Evolutionary conservation across 2,329 filamentous ascomycete species (phyloP).

Genomic region (Eutypella sp.): DNA sequence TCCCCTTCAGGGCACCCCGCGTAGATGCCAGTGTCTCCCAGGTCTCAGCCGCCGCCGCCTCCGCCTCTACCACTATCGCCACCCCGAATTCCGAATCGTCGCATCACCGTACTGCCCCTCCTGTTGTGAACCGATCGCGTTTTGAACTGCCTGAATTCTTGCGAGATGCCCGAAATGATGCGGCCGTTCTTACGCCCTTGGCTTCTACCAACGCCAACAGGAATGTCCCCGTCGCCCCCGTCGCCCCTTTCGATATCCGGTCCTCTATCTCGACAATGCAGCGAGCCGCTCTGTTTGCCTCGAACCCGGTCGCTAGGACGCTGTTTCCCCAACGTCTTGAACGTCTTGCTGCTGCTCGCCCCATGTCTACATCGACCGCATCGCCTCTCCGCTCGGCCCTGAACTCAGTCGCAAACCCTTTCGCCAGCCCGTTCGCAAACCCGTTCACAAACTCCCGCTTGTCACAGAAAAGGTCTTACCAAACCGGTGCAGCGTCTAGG

Average conservation of each 20-base stretch:
- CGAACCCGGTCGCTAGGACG: conserved; percentile 22
- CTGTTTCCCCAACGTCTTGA: conserved; percentile 17
- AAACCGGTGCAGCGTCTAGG: conserved; percentile 47
- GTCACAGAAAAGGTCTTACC: conserved; percentile 32
- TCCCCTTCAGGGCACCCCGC: conserved; percentile 28
- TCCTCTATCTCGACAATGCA: conserved; percentile 27
- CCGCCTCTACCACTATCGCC: no score
- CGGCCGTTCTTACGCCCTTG: no score
- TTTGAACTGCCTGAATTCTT: conserved; percentile 31
- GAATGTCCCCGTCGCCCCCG: conserved; percentile 14
- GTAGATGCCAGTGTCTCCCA: conserved; percentile 6
- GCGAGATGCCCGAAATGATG: conserved; percentile 19
- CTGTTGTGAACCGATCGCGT: conserved; percentile 6
- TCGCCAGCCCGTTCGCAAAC: no score
- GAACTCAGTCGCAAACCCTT: conserved; percentile 9
- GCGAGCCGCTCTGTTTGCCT: conserved; percentile 23
- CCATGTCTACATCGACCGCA: conserved; percentile 21
- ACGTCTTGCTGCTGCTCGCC: conserved; percentile 14
- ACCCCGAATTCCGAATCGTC: conserved; percentile 6
- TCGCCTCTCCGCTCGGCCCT: conserved; percentile 12
- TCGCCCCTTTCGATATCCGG: conserved; percentile 25
- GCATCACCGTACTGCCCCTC: conserved; percentile 4
- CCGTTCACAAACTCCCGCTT: conserved; percentile 10
- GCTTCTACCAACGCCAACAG: conserved; percentile 8
- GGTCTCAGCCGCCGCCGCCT: background rate